Evolutionary conservation across 352 stramenopile genomes (phyloP), one percentile per base, ranked within the genome.

Genomic region (Globisporangium alternatum): DNA sequence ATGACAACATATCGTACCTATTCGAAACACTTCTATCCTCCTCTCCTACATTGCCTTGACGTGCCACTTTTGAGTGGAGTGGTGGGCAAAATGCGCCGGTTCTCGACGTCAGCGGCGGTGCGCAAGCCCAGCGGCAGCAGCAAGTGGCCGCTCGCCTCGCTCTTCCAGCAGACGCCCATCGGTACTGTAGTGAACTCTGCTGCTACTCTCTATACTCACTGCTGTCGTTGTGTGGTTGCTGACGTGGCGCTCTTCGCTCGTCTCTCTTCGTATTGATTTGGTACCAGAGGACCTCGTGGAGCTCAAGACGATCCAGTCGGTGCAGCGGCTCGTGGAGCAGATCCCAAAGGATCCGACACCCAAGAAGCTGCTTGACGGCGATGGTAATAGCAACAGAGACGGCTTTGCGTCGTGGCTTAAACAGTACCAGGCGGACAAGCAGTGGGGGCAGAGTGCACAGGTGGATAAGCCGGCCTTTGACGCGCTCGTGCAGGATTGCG

Each of bases 281-380:
- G 15, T 39, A n/a, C 6, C 37, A 80, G 78, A 78, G 47, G 73
- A 85, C 22, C 47, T 90, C 5, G 60, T 69, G 49, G 83, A 91
- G 72, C 75, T 91, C 47, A 69, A 73, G 55, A 87, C 80, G 65
- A 75, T 91, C 44, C 30, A 68, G 33, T 62, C 73, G 7, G 79
- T 89, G 60, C 76, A 90, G 66, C 77, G 72, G 2, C 65, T 90
- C 22, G 69, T 75, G 52, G 76, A 81, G 37, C 76, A 79, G 58
- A 65, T 82, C 41, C 70, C 25, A 65, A 68, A 57, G 49, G 51
- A n/a, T 41, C 43, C 44, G 5, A 44, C 21, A 2, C 62, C 62
- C 0, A 48, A 49, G 35, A 17, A 19, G 12, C 30, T 65, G 6
- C 55, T 63, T 12, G 28, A 0, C 12, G 56, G 17, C 7, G 17